Evolutionary conservation across 164 flowering plant genomes (phyloP), one percentile per base, ranked within the genome.

Genomic region (Saururus chinensis): DNA sequence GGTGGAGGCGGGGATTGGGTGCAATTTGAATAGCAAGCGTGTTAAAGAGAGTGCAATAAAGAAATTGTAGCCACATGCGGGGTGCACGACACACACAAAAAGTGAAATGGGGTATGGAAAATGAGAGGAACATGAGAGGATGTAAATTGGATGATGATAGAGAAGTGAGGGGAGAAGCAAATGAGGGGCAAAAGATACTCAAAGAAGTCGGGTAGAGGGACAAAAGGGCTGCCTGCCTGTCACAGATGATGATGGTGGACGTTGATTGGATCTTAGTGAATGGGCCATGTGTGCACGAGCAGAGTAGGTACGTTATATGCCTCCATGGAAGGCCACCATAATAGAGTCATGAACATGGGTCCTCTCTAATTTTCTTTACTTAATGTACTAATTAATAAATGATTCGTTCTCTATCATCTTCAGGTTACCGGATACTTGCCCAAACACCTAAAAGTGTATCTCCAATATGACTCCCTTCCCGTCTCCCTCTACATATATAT

Each of bases 231-330:
- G 64, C 60, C 49, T 45, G 17, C 14, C 49, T 12, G 66, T 26
- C 45, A 57, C 55, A 70, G 78, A 69, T 73, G 75, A 74, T 74
- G 78, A 70, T 68, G 71, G 73, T 51, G 67, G 49, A 17, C 17
- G 67, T 66, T 75, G 74, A 73, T 69, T 74, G 78, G 79, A 69
- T 60, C 49, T 77, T 72, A 75, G 72, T 75, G 69, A 81, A 67
- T 72, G 70, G 65, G 48, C 60, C 71, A 81, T 81, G 87, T 69
- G 62, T 54, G 87, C 87, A 79, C 75, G 83, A 79, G 84, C 81
- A 20, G 71, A 62, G 72, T 79, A 65, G 74, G 65, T 72, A 73
- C 7, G 49, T 12, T 7, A 8, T 8, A 12, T 42, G 69, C 30
- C 60, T 59, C 62, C 53, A 64, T 45, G 49, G 64, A 65, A 60